Conservation (phyloP, 768 basidiomycete genomes). For the Phylloporus sp. region DNA sequence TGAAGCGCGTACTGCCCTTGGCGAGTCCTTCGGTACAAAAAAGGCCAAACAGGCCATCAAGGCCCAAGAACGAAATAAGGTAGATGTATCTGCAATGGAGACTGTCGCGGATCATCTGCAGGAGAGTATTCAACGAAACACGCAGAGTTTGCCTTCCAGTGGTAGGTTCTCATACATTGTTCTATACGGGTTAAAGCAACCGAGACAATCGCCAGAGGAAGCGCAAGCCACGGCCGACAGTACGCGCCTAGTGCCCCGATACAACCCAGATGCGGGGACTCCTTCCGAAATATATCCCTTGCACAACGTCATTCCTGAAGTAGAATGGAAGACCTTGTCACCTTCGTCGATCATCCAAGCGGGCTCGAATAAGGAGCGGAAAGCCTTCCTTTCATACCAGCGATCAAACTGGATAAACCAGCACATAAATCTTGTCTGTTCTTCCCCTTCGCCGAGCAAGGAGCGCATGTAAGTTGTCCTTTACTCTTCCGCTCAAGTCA, state of each 20-base stretch:
- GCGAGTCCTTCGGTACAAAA: conserved; percentile 92
- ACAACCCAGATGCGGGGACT: conserved; percentile 59
- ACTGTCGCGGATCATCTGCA: conserved; percentile 78
- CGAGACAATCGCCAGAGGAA: conserved; percentile 46
- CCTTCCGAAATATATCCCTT: conserved; percentile 73
- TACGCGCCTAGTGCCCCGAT: conserved; percentile 72
- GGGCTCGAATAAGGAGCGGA: conserved; percentile 43
- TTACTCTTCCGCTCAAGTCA: not conserved
- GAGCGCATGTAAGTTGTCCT: conserved; percentile 50
- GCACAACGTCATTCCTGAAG: conserved; percentile 73
- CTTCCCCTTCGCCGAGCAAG: conserved; percentile 50
- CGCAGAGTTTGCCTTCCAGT: conserved; percentile 60
- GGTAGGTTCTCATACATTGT: conserved; percentile 44
- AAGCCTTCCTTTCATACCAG: conserved; percentile 55
- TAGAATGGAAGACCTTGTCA: conserved; percentile 74
- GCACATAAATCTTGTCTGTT: conserved; percentile 47
- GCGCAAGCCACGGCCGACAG: conserved; percentile 60
- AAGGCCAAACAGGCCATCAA: conserved; percentile 86
- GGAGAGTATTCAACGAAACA: conserved; percentile 74
- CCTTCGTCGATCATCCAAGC: conserved; percentile 53
- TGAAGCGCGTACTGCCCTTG: conserved; percentile 72
- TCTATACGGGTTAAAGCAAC: not conserved
- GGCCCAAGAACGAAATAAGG: conserved; percentile 82
- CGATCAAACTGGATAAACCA: conserved; percentile 68
- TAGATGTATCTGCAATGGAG: conserved; percentile 87